Base-by-base conservation (phyloP, 495 filamentous ascomycete genomes). In the Physcia stellaris region DNA sequence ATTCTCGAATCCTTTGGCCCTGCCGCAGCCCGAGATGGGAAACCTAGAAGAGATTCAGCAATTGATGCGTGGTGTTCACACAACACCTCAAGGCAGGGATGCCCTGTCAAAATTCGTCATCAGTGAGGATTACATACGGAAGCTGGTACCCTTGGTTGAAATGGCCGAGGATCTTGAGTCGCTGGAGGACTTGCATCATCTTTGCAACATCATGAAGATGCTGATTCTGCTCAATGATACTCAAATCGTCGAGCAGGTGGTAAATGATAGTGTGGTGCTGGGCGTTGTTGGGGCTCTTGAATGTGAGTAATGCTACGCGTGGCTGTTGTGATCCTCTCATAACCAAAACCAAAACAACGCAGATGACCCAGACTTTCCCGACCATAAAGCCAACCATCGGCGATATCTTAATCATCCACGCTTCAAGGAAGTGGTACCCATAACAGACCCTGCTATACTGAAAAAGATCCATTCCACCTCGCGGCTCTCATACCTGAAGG, bases 181-280 rank as follows among this genome's bases (percentile, higher is more conserved):
- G 45, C 60, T 94, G 22, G 51, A 68, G 0, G 87, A 95, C 50
- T 64, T 98, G 21, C 92, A 96, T 54, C 72, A 80, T 21, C 63
- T 98, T 16, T 98, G 90, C 75, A 93, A 86, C 52, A 94, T 98
- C 55, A 94, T 94, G 86, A 98, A 98, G 65, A 81, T 77, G 37
- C 70, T 95, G 24, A 85, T 98, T 34, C 66, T 96, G 31, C 71
- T 98, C 17, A 98, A 98, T 55, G 92, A 98, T 52, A 93, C 79
- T 24, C 64, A 74, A 39, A 93, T 98, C 42, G 93, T 98, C 44
- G 90, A 98, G 55, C 77, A 80, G 33, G 83, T 86, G 32, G 88
- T 98, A 6, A 82, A 80, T 6, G 92, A 98, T 61, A 74, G 83
- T 22, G 73, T 86, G 42, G 78, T 96, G 29, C 58, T 94, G 35